Evolutionary conservation across 148 eudicot species (phyloP).

Genomic region (Bassia scoparia): DNA sequence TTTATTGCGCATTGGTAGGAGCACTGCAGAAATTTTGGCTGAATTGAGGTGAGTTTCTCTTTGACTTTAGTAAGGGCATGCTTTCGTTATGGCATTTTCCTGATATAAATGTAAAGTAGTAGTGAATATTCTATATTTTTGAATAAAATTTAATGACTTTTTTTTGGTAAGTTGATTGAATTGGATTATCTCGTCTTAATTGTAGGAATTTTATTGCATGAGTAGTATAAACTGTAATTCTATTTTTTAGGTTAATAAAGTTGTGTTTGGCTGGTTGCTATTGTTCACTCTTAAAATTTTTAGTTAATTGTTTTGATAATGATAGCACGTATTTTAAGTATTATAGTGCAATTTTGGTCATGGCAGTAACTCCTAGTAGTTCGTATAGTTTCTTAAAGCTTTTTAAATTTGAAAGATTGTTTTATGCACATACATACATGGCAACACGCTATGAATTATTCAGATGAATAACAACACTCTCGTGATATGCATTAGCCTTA

Average conservation of each 20-base stretch:
- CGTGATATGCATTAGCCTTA: no score
- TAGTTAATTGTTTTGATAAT: no score
- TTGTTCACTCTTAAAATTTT: neutral
- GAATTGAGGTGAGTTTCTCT: conserved; percentile 61
- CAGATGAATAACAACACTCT: no score
- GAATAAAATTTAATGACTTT: no score
- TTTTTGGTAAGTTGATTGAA: neutral
- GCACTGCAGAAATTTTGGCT: conserved; percentile 69
- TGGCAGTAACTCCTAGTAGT: no score
- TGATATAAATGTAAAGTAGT: neutral
- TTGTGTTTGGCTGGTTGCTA: neutral
- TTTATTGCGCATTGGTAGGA: conserved; percentile 86
- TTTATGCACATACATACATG: no score
- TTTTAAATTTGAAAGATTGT: no score
- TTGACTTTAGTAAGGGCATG: neutral
- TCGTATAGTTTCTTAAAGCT: neutral
- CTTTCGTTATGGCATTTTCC: neutral
- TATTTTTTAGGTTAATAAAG: neutral
- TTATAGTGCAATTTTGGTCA: no score
- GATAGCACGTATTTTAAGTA: no score
- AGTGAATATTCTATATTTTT: no score
- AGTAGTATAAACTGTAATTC: neutral
- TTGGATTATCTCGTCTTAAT: neutral
- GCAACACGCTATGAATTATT: no score
- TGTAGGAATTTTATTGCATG: neutral